Evolutionary conservation across 2,329 filamentous ascomycete species (phyloP).

Genomic region (Phialophora tarda): DNA sequence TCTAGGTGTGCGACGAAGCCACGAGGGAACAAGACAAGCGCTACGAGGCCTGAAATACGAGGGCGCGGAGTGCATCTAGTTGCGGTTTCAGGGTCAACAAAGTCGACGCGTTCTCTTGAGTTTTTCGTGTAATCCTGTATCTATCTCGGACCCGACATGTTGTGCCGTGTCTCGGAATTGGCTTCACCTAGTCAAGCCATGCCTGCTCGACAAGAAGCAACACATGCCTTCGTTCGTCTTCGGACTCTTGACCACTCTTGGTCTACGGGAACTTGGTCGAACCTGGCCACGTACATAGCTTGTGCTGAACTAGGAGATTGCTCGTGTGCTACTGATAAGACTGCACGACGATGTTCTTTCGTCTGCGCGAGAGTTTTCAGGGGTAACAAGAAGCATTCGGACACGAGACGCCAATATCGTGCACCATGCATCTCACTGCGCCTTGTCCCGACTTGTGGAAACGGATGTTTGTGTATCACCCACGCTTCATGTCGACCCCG

Average conservation of each 20-base stretch:
- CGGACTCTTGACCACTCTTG: not conserved
- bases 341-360: not conserved
- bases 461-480: no score
- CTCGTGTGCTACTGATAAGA: constrained; percentile 2
- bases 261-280: not conserved
- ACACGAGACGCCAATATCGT: no score
- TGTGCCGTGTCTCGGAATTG: constrained; percentile 1
- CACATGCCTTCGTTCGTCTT: not conserved
- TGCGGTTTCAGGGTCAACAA: constrained; percentile 6
- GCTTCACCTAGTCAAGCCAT: not conserved
- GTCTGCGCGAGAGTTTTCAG: not conserved
- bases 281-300: not conserved
- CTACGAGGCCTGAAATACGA: not conserved
- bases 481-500: no score
- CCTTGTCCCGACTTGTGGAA: no score
- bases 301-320: not conserved
- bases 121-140: not conserved
- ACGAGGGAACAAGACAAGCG: not conserved
- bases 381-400: not conserved
- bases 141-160: not conserved
- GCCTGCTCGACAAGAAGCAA: not conserved
- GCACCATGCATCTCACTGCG: no score
- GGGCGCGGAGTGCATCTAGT: not conserved
- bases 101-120: not conserved
- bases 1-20: not conserved